phyloP scores from a whole-genome alignment of 345 rosid species.

The Carallia brachiata region DNA sequence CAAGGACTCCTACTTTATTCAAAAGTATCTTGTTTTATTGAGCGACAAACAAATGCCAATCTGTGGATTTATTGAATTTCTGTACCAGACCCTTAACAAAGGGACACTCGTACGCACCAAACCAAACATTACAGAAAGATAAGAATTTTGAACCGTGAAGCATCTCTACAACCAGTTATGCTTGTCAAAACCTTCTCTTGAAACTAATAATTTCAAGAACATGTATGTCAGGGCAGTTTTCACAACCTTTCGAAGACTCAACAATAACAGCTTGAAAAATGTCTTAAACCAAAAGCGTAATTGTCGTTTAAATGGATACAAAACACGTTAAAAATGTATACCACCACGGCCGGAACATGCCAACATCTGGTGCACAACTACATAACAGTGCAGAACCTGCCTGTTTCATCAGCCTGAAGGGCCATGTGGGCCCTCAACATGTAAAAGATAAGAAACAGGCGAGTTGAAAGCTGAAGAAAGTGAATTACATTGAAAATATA shows the following conservation, averaged over 20 bases:
- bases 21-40: no score
- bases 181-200: background rate
- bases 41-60: no score
- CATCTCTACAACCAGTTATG: background rate
- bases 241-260: background rate
- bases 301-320: slow-evolving; percentile 5
- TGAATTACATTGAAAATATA: background rate
- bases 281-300: no score
- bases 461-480: slow-evolving; percentile 9
- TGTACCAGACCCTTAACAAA: no score
- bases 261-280: no score
- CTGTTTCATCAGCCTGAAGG: slow-evolving; percentile 6
- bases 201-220: background rate
- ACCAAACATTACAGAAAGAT: background rate
- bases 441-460: slow-evolving; percentile 3
- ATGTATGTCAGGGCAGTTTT: background rate
- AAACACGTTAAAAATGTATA: background rate
- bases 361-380: background rate
- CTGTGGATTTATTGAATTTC: no score
- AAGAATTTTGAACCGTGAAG: background rate
- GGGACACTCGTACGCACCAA: background rate
- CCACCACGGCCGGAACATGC: background rate
- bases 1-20: no score
- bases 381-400: background rate
- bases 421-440: slow-evolving; percentile 7